Evolutionary conservation across 2,329 filamentous ascomycete genomes (phyloP), one percentile per base, ranked within the genome.

Genomic region (Incumbomyces delicatus): DNA sequence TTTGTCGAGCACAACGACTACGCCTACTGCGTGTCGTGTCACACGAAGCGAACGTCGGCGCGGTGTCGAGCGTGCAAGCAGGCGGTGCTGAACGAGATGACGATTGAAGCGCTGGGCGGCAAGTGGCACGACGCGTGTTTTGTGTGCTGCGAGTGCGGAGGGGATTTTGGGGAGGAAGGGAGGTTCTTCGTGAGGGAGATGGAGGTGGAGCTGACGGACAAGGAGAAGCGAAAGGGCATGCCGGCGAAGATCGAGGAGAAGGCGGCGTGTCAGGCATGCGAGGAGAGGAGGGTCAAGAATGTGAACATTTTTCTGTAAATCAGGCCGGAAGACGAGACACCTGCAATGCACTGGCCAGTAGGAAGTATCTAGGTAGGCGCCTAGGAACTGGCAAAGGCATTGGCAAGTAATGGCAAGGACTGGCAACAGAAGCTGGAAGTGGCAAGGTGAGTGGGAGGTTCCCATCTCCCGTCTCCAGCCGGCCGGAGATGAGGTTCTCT

Each of bases 1-100:
- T 98, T 98, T 62, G 87, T 98, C 46, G 92, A 98, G 63, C 95
- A 95, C 67, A 90, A 96, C 56, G 90, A 90, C 8, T 96, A 94
- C 65, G 92, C 92, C 4, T 98, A 92, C 89, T 98, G 92, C 66
- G 78, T 96, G 39, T 77, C 77, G 17, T 98, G 92, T 63, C 90
- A 96, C 69, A 94, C 89, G 12, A 86, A 88, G 61, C 80, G 92
- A 30, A 95, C 88, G 11, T 86, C 85, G 11, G 84, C 87, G 38
- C 94, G 94, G 66, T 98, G 92, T 66, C 78, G 79, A 57, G 87
- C 83, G 58, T 98, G 92, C 68, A 80, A 79, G 58, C 80, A 77
- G 59, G 85, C 88, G 7, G 88, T 96, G 45, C 81, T 92, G 43
- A 90, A 95, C 38, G 83, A 95, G 41, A 80, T 90, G 61, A 94